These are phyloP conservation scores for Capniomyces stellatus DNA, from an alignment of 371 early-diverging fungal species.

Conservation along the genomic window DNA sequence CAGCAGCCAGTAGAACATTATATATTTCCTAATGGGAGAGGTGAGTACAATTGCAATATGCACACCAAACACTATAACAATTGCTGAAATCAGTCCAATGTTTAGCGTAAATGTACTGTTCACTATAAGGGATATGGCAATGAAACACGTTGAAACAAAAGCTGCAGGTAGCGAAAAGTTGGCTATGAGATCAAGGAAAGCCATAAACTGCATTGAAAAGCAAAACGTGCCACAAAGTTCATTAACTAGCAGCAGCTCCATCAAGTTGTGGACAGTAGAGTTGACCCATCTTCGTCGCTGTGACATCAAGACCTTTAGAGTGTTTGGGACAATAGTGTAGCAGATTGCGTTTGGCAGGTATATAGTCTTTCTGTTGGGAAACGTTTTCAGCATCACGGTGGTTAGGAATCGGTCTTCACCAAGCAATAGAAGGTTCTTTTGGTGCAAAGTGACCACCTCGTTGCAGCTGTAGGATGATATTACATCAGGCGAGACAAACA, in stretches of 20 bases:
- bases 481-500: conserved; percentile 75
- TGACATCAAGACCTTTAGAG: conserved; percentile 76
- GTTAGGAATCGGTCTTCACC: conserved; percentile 98
- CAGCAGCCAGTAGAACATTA: conserved; percentile 78
- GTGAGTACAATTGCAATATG: conserved; percentile 73
- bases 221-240: conserved; percentile 97
- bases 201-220: conserved; percentile 97
- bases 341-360: conserved; percentile 95
- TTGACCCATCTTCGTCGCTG: conserved; percentile 99
- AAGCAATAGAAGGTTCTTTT: conserved; percentile 90
- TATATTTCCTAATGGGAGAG: conserved; percentile 67
- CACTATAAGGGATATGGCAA: conserved; percentile 69
- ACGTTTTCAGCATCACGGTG: conserved; percentile 89
- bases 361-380: conserved; percentile 88
- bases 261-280: conserved; percentile 93
- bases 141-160: neutral
- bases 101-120: conserved; percentile 26
- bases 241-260: conserved; percentile 85
- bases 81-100: conserved; percentile 38
- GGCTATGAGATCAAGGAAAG: conserved; percentile 92
- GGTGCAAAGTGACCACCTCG: conserved; percentile 91
- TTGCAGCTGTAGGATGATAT: conserved; percentile 86
- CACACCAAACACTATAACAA: conserved; percentile 42
- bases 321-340: conserved; percentile 89
- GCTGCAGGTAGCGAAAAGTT: conserved; percentile 75